Conservation (phyloP, 768 basidiomycete genomes). For the Lactarius deliciosus region DNA sequence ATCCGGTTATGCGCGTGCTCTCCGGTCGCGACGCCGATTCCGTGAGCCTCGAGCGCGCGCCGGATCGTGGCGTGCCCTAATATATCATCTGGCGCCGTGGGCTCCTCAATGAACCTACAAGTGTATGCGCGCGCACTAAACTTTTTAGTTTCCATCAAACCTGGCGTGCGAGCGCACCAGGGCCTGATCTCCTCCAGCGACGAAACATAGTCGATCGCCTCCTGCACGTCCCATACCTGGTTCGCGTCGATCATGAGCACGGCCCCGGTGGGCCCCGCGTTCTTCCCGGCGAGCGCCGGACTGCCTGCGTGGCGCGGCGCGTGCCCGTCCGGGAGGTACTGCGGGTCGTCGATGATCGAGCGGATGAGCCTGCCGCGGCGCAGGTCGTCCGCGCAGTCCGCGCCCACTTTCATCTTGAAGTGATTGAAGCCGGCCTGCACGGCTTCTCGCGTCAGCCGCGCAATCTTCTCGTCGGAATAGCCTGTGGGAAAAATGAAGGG, state of each 20-base stretch:
- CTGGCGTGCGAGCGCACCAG: slow-evolving; percentile 52
- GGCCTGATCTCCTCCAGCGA: slow-evolving; percentile 78
- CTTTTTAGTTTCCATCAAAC: not conserved
- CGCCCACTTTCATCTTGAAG: slow-evolving; percentile 99
- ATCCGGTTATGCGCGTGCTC: slow-evolving; percentile 95
- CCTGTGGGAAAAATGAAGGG: slow-evolving; percentile 41
- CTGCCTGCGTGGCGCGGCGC: slow-evolving; percentile 59
- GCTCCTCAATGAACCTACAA: slow-evolving; percentile 84
- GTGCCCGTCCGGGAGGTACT: slow-evolving; percentile 63
- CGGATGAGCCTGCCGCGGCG: slow-evolving; percentile 88
- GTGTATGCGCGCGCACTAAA: too few species aligned
- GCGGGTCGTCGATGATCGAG: slow-evolving; percentile 92
- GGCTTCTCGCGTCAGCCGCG: slow-evolving; percentile 81
- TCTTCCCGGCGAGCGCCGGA: slow-evolving; percentile 76
- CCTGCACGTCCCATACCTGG: slow-evolving; percentile 92
- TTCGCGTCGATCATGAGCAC: slow-evolving; percentile 98
- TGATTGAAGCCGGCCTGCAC: slow-evolving; percentile 90
- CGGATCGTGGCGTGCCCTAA: slow-evolving; percentile 81
- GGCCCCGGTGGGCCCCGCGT: slow-evolving; percentile 89
- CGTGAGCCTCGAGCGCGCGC: slow-evolving; percentile 70
- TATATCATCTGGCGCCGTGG: slow-evolving; percentile 89
- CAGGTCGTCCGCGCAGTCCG: slow-evolving; percentile 75
- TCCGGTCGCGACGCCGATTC: slow-evolving; percentile 90
- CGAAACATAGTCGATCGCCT: slow-evolving; percentile 90
- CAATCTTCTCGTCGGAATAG: slow-evolving; percentile 91